Evolutionary conservation across 345 rosid genomes (phyloP).

Genomic region (Citrus sp.): DNA sequence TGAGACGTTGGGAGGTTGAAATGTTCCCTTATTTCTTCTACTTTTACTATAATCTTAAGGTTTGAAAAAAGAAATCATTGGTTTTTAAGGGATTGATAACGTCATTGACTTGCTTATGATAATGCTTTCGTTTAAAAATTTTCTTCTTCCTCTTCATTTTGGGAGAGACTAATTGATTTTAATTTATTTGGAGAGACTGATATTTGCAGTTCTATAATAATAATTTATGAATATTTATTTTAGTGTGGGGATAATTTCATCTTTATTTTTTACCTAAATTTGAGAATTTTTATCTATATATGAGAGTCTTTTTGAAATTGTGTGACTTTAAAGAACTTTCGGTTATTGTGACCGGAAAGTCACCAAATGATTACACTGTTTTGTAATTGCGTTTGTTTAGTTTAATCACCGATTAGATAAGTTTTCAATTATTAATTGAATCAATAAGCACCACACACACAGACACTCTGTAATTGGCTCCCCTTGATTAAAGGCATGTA

Average conservation of each 20-base stretch:
- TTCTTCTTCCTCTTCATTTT: background rate
- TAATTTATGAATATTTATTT: no score
- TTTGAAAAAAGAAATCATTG: background rate
- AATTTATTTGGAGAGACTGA: background rate
- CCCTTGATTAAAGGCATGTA: background rate
- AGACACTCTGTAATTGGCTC: background rate
- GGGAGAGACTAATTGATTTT: background rate
- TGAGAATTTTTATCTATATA: no score
- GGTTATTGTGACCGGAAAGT: background rate
- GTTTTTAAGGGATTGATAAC: conserved; percentile 3
- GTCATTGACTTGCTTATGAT: conserved; percentile 8
- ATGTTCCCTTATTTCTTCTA: background rate
- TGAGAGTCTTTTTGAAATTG: no score
- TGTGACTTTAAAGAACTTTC: no score
- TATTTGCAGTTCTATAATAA: background rate
- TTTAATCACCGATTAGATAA: background rate
- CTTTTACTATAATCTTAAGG: background rate
- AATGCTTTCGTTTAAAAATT: background rate
- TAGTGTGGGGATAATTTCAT: background rate
- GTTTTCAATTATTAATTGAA: background rate
- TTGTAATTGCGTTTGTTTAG: background rate
- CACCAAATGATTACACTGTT: background rate
- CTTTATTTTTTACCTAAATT: no score
- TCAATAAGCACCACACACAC: background rate
- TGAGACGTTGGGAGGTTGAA: background rate